Evolutionary conservation across 2,329 filamentous ascomycete species (phyloP).

Genomic region (Penicillium sp.): DNA sequence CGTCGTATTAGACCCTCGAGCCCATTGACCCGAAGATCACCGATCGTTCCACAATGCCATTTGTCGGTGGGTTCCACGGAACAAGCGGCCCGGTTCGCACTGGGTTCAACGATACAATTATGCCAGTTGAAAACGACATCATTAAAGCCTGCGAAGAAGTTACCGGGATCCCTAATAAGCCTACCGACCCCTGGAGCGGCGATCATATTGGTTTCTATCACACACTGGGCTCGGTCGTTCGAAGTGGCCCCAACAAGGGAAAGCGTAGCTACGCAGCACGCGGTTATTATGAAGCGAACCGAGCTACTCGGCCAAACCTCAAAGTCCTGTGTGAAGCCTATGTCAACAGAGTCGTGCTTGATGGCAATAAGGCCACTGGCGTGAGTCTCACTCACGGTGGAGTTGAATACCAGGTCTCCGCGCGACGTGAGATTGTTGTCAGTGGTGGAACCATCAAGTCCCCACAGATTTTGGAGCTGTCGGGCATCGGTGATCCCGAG

Average conservation of each 20-base stretch:
- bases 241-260: constrained; percentile 27
- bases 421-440: constrained; percentile 56
- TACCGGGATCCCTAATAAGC: constrained; percentile 6
- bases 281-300: constrained; percentile 41
- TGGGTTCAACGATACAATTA: constrained; percentile 15
- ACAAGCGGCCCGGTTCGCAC: constrained; percentile 17
- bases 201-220: constrained; percentile 39
- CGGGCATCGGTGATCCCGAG: constrained; percentile 56
- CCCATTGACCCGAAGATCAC: constrained; percentile 23
- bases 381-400: constrained; percentile 47
- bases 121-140: constrained; percentile 19
- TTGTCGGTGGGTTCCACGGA: constrained; percentile 18
- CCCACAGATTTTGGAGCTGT: constrained; percentile 61
- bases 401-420: constrained; percentile 35
- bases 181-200: constrained; percentile 38
- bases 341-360: constrained; percentile 36
- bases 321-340: constrained; percentile 48
- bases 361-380: constrained; percentile 30
- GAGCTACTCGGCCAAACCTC: constrained; percentile 44
- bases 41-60: constrained; percentile 19
- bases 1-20: constrained; percentile 29
- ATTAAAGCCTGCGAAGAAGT: constrained; percentile 22
- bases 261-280: constrained; percentile 44
- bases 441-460: constrained; percentile 60
- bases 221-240: constrained; percentile 31